Percentiles rank a stretch among this genome's conserved stretches.
phyloP scores from a whole-genome alignment of 768 basidiomycete species.

The Hericium erinaceus region DNA sequence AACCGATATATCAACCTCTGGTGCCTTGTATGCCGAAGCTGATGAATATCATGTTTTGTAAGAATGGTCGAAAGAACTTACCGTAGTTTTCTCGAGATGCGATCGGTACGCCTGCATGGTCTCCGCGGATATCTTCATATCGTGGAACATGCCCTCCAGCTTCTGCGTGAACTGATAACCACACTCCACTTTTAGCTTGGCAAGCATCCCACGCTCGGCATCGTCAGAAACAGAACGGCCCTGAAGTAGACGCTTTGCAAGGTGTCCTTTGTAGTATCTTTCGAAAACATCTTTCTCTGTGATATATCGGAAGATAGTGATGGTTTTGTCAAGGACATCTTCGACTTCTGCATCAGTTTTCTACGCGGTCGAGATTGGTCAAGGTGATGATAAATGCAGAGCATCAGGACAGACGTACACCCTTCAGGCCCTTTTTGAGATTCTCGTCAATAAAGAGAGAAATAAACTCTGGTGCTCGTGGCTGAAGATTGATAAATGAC shows the following conservation, averaged over 20 bases:
- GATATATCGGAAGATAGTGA: slow-evolving; percentile 89
- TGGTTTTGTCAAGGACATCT: slow-evolving; percentile 84
- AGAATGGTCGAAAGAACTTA: slow-evolving; percentile 28
- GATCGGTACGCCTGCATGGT: slow-evolving; percentile 66
- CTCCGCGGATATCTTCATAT: slow-evolving; percentile 85
- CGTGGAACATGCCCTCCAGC: slow-evolving; percentile 97
- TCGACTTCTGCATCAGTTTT: slow-evolving; percentile 95
- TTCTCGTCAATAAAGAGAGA: slow-evolving; percentile 97
- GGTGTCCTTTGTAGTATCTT: slow-evolving; percentile 92
- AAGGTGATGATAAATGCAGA: neutral
- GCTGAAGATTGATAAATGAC: slow-evolving; percentile 82
- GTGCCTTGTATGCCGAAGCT: slow-evolving; percentile 36
- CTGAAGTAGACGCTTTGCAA: slow-evolving; percentile 84
- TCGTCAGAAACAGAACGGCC: slow-evolving; percentile 92
- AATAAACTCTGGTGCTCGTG: slow-evolving; percentile 86
- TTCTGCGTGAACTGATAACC: slow-evolving; percentile 97
- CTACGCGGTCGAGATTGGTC: slow-evolving; percentile 30
- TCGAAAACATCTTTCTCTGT: slow-evolving; percentile 97
- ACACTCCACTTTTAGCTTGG: slow-evolving; percentile 94
- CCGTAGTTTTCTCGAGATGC: slow-evolving; percentile 48
- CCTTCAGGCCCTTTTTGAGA: slow-evolving; percentile 88
- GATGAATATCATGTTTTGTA: neutral
- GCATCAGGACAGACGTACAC: slow-evolving; percentile 42
- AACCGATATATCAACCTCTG: slow-evolving; percentile 73
- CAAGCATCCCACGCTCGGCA: slow-evolving; percentile 94